A percentile compares a stretch with the other conserved stretches of the same genome.
Conservation (phyloP, 371 early-diverging fungal species). For the Syncephalis plumigaleata region DNA sequence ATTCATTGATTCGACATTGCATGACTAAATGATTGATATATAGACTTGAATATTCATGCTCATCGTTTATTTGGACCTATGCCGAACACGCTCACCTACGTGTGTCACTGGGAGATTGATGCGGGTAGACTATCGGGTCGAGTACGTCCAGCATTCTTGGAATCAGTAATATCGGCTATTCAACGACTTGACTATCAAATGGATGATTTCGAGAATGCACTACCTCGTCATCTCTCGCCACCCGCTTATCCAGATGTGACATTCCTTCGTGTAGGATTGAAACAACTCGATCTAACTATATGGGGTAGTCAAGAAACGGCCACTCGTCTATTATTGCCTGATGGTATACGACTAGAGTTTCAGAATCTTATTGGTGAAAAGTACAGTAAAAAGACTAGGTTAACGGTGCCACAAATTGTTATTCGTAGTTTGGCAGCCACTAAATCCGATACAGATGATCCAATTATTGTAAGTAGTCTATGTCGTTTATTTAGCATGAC, state of each 20-base stretch:
- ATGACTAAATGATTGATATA: conserved; percentile 18
- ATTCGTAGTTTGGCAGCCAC: conserved; percentile 23
- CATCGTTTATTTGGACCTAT: conserved; percentile 62
- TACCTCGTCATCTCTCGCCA: conserved; percentile 26
- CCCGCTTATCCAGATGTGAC: conserved; percentile 40
- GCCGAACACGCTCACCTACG: conserved; percentile 48
- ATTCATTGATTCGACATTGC: too few species aligned
- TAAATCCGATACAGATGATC: background rate
- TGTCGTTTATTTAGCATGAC: too few species aligned
- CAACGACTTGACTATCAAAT: conserved; percentile 48
- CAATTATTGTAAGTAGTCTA: background rate
- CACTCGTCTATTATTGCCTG: conserved; percentile 26
- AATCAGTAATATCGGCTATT: conserved; percentile 32
- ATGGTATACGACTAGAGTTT: conserved; percentile 37
- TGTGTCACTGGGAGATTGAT: conserved; percentile 53
- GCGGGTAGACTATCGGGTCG: conserved; percentile 52
- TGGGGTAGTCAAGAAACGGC: conserved; percentile 24
- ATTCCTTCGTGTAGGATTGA: conserved; percentile 33
- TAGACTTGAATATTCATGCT: conserved; percentile 36
- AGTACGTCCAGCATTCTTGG: conserved; percentile 39
- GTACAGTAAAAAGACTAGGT: conserved; percentile 31
- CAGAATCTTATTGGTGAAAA: conserved; percentile 46
- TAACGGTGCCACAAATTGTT: conserved; percentile 39
- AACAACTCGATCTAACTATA: conserved; percentile 37
- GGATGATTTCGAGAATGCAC: conserved; percentile 51